phyloP scores from a whole-genome alignment of 441 rosid species.

The Euphorbia corollata region DNA sequence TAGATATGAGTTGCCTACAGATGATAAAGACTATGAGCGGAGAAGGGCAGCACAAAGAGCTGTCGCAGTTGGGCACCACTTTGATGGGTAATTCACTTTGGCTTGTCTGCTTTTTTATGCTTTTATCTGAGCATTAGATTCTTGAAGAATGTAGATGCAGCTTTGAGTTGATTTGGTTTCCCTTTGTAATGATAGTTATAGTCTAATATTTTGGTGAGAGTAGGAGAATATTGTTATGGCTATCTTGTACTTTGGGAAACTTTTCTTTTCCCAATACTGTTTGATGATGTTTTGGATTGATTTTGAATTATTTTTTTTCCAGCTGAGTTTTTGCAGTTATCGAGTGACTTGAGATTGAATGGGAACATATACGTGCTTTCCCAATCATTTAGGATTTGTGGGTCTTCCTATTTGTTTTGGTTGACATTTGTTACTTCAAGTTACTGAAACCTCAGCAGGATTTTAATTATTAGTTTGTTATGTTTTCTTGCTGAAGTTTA shows the following conservation, averaged over 20 bases:
- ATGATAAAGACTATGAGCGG: conserved; percentile 60
- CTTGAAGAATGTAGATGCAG: conserved; percentile 31
- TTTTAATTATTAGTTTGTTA: neutral
- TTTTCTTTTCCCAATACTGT: conserved; percentile 16
- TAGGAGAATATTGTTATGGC: conserved; percentile 21
- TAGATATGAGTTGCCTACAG: conserved; percentile 76
- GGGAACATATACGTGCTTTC: neutral
- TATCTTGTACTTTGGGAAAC: conserved; percentile 21
- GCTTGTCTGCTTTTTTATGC: conserved; percentile 21
- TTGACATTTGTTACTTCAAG: neutral
- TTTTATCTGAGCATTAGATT: conserved; percentile 23
- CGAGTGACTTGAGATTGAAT: neutral
- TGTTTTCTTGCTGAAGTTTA: neutral
- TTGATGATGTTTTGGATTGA: conserved; percentile 17
- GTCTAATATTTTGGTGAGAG: conserved; percentile 19
- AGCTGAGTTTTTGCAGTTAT: neutral
- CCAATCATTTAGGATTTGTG: neutral
- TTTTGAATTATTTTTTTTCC: neutral
- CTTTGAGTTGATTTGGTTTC: conserved; percentile 17
- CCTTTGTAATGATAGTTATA: conserved; percentile 22
- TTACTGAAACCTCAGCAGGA: neutral
- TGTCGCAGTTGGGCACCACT: conserved; percentile 16
- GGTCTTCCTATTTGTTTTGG: neutral
- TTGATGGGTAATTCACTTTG: conserved; percentile 24
- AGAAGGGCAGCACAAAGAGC: conserved; percentile 43